phyloP scores from a whole-genome alignment of 345 rosid genomes.

The Linum lewisii region DNA sequence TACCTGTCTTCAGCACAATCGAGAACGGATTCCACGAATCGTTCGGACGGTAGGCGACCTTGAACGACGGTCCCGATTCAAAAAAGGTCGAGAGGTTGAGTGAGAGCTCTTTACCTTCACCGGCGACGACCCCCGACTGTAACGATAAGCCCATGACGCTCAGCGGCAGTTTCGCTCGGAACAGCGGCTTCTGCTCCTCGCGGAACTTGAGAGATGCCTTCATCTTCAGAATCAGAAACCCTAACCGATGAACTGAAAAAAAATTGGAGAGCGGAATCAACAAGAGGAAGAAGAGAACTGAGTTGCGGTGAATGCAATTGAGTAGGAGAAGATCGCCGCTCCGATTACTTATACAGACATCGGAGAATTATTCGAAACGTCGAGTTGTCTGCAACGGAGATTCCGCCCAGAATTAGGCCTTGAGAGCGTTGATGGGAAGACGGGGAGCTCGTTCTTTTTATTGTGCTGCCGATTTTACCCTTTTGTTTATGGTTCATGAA shows the following conservation, averaged over 20 bases:
- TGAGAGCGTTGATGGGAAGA: slow-evolving; percentile 3
- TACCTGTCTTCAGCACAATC: slow-evolving; percentile 66
- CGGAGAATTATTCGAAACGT: neutral
- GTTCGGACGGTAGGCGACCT: slow-evolving; percentile 85
- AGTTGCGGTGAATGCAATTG: neutral
- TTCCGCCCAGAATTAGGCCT: slow-evolving; percentile 12
- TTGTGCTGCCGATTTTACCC: neutral
- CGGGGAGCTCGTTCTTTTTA: slow-evolving; percentile 3
- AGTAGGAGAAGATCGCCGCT: neutral
- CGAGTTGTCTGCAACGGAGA: slow-evolving; percentile 13
- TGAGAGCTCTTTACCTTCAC: slow-evolving; percentile 72
- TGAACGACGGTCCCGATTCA: slow-evolving; percentile 76
- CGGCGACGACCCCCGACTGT: slow-evolving; percentile 85
- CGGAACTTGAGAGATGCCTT: slow-evolving; percentile 93
- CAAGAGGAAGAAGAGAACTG: neutral
- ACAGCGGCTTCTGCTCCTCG: slow-evolving; percentile 69
- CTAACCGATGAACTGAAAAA: neutral
- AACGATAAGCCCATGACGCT: slow-evolving; percentile 74
- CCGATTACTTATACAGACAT: neutral
- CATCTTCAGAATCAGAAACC: slow-evolving; percentile 26
- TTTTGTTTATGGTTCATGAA: neutral
- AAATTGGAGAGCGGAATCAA: neutral
- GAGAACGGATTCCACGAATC: slow-evolving; percentile 85
- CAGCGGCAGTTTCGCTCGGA: slow-evolving; percentile 76
- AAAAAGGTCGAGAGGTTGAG: slow-evolving; percentile 74